phyloP scores from a whole-genome alignment of 257 asterid species.

The Solanum boliviense region DNA sequence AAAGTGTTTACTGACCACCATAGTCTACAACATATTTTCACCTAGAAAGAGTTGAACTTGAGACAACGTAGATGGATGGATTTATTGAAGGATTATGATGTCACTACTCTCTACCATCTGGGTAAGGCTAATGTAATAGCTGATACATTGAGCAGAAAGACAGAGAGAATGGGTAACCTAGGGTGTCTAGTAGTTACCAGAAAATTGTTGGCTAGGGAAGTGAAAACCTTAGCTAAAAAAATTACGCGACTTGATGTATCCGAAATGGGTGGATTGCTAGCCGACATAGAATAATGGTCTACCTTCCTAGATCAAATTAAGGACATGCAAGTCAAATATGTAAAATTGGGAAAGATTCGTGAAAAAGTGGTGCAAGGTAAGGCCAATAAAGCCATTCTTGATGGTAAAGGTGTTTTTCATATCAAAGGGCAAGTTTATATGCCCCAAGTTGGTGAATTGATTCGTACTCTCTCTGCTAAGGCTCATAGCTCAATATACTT shows the following conservation, averaged over 20 bases:
- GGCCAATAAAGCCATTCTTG: background rate
- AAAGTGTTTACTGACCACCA: background rate
- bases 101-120: background rate
- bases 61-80: background rate
- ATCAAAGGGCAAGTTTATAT: background rate
- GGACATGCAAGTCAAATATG: background rate
- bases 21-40: background rate
- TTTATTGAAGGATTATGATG: background rate
- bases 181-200: background rate
- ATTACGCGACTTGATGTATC: too few relatives aligned
- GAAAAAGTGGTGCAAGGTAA: background rate
- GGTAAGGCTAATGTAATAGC: background rate
- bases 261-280: background rate
- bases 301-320: background rate
- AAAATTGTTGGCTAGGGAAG: background rate
- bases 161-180: background rate
- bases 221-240: background rate
- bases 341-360: background rate
- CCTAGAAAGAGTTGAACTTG: background rate
- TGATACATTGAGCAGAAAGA: background rate
- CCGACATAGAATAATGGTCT: background rate
- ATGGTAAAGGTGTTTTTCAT: background rate
- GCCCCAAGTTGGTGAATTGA: background rate
- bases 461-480: background rate
- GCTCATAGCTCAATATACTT: background rate